These are phyloP conservation scores for Macaranga tanarius DNA, from an alignment of 441 rosid genomes.

Conservation along the genomic window DNA sequence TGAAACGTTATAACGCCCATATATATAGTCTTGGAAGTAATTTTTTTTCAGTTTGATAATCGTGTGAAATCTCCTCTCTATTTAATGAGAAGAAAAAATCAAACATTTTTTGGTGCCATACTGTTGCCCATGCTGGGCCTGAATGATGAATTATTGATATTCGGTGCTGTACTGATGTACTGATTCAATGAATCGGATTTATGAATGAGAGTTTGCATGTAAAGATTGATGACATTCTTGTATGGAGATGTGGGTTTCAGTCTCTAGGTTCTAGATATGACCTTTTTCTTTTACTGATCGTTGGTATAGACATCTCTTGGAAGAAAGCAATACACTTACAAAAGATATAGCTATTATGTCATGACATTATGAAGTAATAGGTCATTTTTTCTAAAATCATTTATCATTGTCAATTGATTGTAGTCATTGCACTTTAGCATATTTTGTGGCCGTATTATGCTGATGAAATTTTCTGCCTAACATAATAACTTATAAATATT, in stretches of 20 bases:
- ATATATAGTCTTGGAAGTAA: too few species aligned
- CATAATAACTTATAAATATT: slow-evolving; percentile 27
- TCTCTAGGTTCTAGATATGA: not conserved
- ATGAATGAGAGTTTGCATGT: too few species aligned
- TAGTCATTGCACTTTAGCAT: not conserved
- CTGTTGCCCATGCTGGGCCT: too few species aligned
- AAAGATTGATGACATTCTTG: too few species aligned
- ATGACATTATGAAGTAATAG: not conserved
- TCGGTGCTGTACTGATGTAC: too few species aligned
- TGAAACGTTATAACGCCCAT: too few species aligned
- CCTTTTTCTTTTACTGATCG: not conserved
- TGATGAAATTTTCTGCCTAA: slow-evolving; percentile 22
- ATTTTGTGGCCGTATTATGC: not conserved
- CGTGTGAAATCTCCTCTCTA: too few species aligned
- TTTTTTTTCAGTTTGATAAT: not conserved
- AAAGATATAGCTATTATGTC: not conserved
- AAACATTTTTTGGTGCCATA: too few species aligned
- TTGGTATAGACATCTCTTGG: not conserved
- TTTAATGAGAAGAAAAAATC: too few species aligned
- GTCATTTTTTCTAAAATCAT: not conserved
- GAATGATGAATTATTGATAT: too few species aligned
- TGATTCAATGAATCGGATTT: too few species aligned
- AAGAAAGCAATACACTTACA: not conserved
- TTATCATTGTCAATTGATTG: not conserved
- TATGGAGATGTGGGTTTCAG: not conserved